A percentile compares a stretch with the other conserved stretches of the same genome.
These are phyloP conservation scores for Yarrowia alimentaria DNA, from an alignment of 805 yeast genomes.

Conservation along the genomic window DNA sequence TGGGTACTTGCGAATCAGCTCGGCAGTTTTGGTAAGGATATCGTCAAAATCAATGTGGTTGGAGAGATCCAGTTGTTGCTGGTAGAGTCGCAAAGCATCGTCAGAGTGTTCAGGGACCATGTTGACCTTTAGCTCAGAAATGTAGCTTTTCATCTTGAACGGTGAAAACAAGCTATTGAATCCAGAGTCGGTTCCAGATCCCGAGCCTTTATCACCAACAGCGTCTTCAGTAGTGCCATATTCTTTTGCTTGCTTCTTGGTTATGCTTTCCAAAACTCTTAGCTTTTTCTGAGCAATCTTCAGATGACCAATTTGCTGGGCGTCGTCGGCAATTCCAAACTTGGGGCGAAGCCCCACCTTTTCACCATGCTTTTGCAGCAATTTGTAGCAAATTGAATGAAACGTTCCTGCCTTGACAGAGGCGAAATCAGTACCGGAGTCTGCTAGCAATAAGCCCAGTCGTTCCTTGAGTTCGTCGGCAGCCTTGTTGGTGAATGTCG, in stretches of 20 bases:
- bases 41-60: conserved; percentile 79
- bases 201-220: background rate
- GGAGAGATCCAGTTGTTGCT: conserved; percentile 30
- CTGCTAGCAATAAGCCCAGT: conserved; percentile 40
- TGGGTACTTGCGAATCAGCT: conserved; percentile 47
- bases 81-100: conserved; percentile 10
- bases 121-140: conserved; percentile 14
- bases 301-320: conserved; percentile 2
- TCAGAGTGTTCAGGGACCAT: background rate
- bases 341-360: conserved; percentile 52
- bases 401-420: conserved; percentile 77
- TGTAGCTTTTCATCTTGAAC: conserved; percentile 12
- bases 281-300: conserved; percentile 1
- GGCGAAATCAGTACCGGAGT: conserved; percentile 41
- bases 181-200: conserved; percentile 3
- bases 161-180: background rate
- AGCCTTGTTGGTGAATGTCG: conserved; percentile 92
- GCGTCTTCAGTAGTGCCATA: background rate
- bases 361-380: conserved; percentile 56
- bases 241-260: background rate
- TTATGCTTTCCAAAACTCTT: background rate
- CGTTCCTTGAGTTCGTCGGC: conserved; percentile 80
- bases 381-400: conserved; percentile 72
- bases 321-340: conserved; percentile 11
- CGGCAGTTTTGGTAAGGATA: conserved; percentile 56